A percentile compares a stretch with the other conserved stretches of the same genome.
phyloP scores from a whole-genome alignment of 2,329 filamentous ascomycete species.

The Hypoxylon sp. region DNA sequence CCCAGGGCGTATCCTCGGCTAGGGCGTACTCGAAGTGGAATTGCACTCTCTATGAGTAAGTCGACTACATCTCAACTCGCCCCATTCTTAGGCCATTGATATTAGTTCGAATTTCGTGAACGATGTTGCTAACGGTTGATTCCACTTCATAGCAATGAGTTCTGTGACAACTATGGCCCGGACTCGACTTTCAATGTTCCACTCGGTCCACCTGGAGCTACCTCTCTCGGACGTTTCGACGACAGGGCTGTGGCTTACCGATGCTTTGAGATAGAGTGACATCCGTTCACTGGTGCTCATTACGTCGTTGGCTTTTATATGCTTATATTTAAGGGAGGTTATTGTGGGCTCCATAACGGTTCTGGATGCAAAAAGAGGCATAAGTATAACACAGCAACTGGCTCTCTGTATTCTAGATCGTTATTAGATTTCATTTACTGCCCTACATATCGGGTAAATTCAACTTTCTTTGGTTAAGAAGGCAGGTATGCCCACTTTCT shows the following conservation, averaged over 20 bases:
- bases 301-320: not conserved
- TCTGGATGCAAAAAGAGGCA: not conserved
- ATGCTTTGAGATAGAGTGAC: not conserved
- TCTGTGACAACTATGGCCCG: conserved; percentile 3
- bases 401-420: not conserved
- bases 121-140: not conserved
- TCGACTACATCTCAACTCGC: not conserved
- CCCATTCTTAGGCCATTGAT: too few species aligned
- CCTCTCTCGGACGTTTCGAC: not conserved
- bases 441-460: too few species aligned
- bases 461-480: too few species aligned
- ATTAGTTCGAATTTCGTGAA: not conserved
- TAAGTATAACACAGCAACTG: not conserved
- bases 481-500: too few species aligned
- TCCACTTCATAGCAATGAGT: conserved; percentile 1
- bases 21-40: conserved; percentile 48
- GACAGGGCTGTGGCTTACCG: conserved; percentile 13
- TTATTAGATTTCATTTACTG: not conserved
- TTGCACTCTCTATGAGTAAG: conserved; percentile 26
- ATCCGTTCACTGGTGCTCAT: not conserved
- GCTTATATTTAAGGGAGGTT: not conserved
- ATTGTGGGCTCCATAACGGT: not conserved
- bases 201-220: not conserved
- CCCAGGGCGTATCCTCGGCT: conserved; percentile 49
- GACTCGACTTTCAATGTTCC: not conserved